Conservation (phyloP, 23 red algal genomes). For the Cyanidioschyzon merolae region DNA sequence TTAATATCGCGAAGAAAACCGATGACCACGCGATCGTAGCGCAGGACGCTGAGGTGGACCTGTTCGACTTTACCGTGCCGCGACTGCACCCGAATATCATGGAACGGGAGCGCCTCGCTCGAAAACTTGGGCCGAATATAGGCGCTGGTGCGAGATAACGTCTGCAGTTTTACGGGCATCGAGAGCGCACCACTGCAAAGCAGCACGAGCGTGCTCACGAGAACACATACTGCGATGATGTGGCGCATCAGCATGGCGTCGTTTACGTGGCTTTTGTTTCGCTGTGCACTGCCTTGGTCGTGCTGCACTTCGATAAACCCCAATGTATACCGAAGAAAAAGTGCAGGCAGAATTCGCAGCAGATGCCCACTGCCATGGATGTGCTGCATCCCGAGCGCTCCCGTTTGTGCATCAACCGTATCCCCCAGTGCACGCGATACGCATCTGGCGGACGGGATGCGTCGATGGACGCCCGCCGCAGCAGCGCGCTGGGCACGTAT, state of each 20-base stretch:
- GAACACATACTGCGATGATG: neutral
- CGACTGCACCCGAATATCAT: constrained; percentile 16
- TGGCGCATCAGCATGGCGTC: neutral
- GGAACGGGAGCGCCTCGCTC: neutral
- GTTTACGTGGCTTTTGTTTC: neutral
- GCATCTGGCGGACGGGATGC: no score
- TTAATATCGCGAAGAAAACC: neutral
- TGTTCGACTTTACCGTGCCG: neutral
- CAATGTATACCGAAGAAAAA: no score
- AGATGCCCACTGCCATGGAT: no score
- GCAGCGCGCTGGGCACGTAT: no score
- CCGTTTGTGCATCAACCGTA: no score
- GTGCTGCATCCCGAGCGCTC: no score
- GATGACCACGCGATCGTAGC: neutral
- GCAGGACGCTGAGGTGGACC: neutral
- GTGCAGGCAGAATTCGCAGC: no score
- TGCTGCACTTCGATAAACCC: no score
- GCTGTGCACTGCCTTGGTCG: no score
- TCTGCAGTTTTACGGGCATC: neutral
- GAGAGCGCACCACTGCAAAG: neutral
- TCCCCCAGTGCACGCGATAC: no score
- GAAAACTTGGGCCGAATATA: neutral
- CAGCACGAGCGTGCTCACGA: neutral
- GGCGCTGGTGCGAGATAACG: neutral
- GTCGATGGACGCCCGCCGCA: no score